Evolutionary conservation across 192 early-diverging fungal species (phyloP).

Genomic region (Entomortierella parvispora): DNA sequence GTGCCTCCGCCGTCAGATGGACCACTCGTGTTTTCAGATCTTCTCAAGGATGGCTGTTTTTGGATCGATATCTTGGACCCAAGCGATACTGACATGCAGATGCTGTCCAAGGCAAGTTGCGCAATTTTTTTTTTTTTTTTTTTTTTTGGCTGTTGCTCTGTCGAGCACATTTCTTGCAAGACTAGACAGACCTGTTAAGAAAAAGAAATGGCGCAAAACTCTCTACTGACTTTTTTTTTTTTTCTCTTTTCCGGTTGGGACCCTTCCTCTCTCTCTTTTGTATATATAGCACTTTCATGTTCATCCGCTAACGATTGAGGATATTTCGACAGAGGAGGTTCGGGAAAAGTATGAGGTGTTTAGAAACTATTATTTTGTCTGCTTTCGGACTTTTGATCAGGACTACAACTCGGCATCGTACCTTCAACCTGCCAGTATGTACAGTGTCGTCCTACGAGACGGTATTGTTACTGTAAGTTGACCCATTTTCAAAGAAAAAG

Average conservation of each 20-base stretch:
- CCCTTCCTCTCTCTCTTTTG: constrained; percentile 2
- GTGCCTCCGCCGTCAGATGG: not conserved
- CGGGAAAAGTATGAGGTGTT: constrained; percentile 94
- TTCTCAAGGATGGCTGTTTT: constrained; percentile 62
- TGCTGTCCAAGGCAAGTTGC: constrained; percentile 61
- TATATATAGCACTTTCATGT: constrained; percentile 66
- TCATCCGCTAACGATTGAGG: constrained; percentile 84
- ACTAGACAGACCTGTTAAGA: no score
- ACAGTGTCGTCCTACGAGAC: constrained; percentile 71
- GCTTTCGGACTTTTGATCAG: constrained; percentile 79
- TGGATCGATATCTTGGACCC: constrained; percentile 73
- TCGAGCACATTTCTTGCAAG: constrained; percentile 2
- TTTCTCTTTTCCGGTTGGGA: no score
- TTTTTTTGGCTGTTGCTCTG: no score
- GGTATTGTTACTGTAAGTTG: constrained; percentile 69
- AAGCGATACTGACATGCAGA: constrained; percentile 61
- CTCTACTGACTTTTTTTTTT: constrained; percentile 1
- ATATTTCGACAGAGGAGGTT: constrained; percentile 85
- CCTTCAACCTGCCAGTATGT: constrained; percentile 71
- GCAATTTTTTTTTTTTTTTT: not conserved
- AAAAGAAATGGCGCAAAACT: no score
- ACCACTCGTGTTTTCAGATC: constrained; percentile 26
- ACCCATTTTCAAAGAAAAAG: not conserved
- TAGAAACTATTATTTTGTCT: constrained; percentile 88
- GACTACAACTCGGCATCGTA: constrained; percentile 68